Base-by-base conservation (phyloP, 176 grass and related monocot species). In the Olyra latifolia region DNA sequence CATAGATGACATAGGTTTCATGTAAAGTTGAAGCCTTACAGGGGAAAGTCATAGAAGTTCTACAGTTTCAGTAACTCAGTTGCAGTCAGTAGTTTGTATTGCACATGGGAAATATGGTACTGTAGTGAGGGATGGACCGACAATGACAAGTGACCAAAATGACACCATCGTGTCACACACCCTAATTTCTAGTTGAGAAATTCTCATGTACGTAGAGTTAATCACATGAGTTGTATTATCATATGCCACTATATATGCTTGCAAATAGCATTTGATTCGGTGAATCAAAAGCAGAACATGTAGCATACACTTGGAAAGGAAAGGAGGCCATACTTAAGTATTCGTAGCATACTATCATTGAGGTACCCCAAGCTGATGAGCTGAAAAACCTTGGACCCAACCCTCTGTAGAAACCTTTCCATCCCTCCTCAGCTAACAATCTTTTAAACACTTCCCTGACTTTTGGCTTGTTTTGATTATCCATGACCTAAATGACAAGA, bases 281-380 rank as follows among this genome's bases (percentile, higher is more conserved):
- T 71, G 29, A 66, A 67, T 43, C 15, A 23, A 12, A 27, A 61
- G 1, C 7, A 66, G 8, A 82, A 30, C 5, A 35, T 57, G 79
- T 7, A 72, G 28, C 52, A 69, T 69, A 74, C 53, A 81, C 43
- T 75, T 40, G 60, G 58, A 69, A 38, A 88, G 55, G 44, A 53
- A 27, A 46, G 9, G 14, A 2, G 19, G 20, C 27, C 87, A 62
- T 99, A 99, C 96, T 99, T 66, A 99, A 58, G 66, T 91, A 99
- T 82, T 99, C 93, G 39, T 99, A 99, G 89, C 92, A 88, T 82
- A 99, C 96, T 52, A 99, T 95, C 96, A 95, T 95, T 42, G 93
- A 84, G 39, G 96, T 99, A 47, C 96, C 96, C 96, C 96, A 99
- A 63, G 93, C 96, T 66, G 96, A 95, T 90, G 91, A 95, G 87